These are phyloP conservation scores for Russula sp. DNA, from an alignment of 768 basidiomycete genomes.

Conservation along the genomic window DNA sequence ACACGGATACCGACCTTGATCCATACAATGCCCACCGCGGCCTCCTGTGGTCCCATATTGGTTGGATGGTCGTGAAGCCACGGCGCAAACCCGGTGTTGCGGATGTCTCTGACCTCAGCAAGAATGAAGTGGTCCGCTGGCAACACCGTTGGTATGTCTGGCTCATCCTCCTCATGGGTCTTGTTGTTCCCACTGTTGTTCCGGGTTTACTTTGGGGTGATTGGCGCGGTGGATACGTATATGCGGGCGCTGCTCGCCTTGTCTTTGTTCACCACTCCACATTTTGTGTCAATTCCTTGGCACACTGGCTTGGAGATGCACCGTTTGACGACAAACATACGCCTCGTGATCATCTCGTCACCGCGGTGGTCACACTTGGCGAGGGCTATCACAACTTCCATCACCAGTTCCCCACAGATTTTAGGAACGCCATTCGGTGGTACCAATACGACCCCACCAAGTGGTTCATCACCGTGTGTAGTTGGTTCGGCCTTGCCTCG, in stretches of 20 bases:
- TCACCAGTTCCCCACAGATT: constrained; percentile 96
- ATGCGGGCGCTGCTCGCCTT: constrained; percentile 72
- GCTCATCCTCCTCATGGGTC: constrained; percentile 63
- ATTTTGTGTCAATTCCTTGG: constrained; percentile 95
- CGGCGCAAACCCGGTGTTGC: constrained; percentile 85
- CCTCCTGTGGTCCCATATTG: constrained; percentile 79
- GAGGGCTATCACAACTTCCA: constrained; percentile 99
- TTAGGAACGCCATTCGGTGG: constrained; percentile 93
- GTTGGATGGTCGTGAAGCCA: constrained; percentile 93
- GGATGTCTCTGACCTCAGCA: constrained; percentile 80
- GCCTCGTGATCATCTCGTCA: constrained; percentile 83
- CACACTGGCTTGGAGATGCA: constrained; percentile 91
- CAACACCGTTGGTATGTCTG: constrained; percentile 77
- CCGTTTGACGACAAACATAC: constrained; percentile 96
- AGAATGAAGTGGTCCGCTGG: constrained; percentile 77
- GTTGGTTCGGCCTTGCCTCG: constrained; percentile 49
- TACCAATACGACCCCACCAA: constrained; percentile 92
- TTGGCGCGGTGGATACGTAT: constrained; percentile 79
- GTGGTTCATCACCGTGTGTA: constrained; percentile 75
- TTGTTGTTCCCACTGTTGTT: constrained; percentile 69
- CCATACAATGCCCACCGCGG: constrained; percentile 93
- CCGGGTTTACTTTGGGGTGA: constrained; percentile 84
- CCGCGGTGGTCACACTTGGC: constrained; percentile 85
- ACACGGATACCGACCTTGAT: constrained; percentile 95
- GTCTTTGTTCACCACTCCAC: constrained; percentile 92